A percentile compares a stretch with the other conserved stretches of the same genome.
Evolutionary conservation across 306 rosid species (phyloP).

Genomic region (Senna siamea): DNA sequence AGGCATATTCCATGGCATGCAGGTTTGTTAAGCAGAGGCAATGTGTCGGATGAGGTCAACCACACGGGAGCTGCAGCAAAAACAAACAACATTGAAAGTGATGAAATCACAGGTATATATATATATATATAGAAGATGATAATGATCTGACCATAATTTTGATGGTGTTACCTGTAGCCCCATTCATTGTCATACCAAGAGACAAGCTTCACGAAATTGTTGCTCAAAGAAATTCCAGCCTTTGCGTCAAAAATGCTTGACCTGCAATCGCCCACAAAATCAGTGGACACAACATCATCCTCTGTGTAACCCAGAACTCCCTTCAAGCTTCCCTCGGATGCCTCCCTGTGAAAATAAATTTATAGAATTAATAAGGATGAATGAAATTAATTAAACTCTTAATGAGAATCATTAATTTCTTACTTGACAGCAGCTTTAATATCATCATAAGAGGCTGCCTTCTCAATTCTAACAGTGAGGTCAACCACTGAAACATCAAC

Average conservation of each 20-base stretch:
- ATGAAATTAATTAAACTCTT: no score
- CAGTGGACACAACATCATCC: slow-evolving; percentile 61
- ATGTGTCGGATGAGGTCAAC: slow-evolving; percentile 60
- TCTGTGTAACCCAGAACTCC: slow-evolving; percentile 64
- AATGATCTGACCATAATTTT: no score
- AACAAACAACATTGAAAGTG: background rate
- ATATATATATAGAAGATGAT: no score
- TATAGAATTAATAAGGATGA: no score
- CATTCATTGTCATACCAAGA: slow-evolving; percentile 78
- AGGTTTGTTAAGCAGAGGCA: slow-evolving; percentile 39
- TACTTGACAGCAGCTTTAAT: slow-evolving; percentile 68
- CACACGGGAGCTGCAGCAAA: slow-evolving; percentile 45
- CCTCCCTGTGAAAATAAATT: no score
- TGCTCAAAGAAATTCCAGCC: slow-evolving; percentile 71
- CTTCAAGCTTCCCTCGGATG: slow-evolving; percentile 59
- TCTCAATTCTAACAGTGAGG: slow-evolving; percentile 65
- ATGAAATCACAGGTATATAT: no score
- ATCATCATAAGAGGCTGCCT: slow-evolving; percentile 54
- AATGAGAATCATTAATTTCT: no score
- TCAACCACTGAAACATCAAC: slow-evolving; percentile 75
- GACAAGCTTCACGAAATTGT: slow-evolving; percentile 72
- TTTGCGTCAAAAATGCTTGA: slow-evolving; percentile 64
- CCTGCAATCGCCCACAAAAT: slow-evolving; percentile 65
- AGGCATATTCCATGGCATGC: background rate
- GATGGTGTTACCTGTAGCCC: slow-evolving; percentile 55